phyloP scores from a whole-genome alignment of 148 eudicot genomes.

The Diospyros lotus region DNA sequence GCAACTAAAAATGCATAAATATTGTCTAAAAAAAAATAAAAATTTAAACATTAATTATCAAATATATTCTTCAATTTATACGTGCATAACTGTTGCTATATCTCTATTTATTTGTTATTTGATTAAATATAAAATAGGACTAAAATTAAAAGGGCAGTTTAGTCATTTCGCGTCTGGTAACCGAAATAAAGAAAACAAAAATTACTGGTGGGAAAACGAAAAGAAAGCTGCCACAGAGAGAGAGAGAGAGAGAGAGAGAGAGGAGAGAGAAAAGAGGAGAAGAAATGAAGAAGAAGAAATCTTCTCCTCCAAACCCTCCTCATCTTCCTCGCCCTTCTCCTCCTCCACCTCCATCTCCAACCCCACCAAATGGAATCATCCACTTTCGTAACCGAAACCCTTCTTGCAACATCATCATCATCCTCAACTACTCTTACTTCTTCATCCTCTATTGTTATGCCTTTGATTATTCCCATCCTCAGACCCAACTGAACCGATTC shows the following conservation, averaged over 20 bases:
- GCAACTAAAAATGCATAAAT: too few relatives aligned
- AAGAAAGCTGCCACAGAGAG: conserved; percentile 33
- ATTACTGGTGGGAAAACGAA: conserved; percentile 43
- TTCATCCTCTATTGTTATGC: background rate
- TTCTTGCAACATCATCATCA: conserved; percentile 7
- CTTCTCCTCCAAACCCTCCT: conserved; percentile 17
- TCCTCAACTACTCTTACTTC: background rate
- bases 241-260: conserved; percentile 14
- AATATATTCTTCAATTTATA: too few relatives aligned
- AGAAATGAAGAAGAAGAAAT: conserved; percentile 23
- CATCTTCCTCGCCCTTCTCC: conserved; percentile 13
- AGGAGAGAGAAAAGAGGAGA: background rate
- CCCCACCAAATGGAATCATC: conserved; percentile 19
- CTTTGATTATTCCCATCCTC: background rate
- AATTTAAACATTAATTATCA: too few relatives aligned
- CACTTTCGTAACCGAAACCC: conserved; percentile 26
- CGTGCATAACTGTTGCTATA: too few relatives aligned
- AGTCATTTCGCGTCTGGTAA: background rate
- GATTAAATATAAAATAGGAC: too few relatives aligned
- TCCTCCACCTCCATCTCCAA: conserved; percentile 15
- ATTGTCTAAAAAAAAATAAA: too few relatives aligned
- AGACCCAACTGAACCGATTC: conserved; percentile 7
- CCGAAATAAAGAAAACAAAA: conserved; percentile 2
- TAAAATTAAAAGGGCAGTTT: too few relatives aligned
- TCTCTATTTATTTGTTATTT: too few relatives aligned